Evolutionary conservation across 768 basidiomycete genomes (phyloP), one percentile per base, ranked within the genome.

Genomic region (Pleurotus ostreatus): DNA sequence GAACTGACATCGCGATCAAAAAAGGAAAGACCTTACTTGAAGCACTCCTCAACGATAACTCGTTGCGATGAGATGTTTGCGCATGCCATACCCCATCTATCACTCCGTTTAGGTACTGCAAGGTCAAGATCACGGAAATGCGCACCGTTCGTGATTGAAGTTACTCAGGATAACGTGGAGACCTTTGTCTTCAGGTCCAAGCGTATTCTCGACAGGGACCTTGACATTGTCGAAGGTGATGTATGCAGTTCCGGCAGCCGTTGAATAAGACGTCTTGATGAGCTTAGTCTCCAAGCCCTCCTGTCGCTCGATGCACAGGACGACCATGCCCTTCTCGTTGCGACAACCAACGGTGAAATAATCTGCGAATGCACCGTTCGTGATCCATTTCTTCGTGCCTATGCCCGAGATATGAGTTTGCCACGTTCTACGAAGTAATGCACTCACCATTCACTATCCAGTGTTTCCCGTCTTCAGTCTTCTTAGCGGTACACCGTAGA

Each of bases 31-130:
- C 5, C 65, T 57, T 49, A 78, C 82, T 88, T 89, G 61, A 91
- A 63, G 62, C 87, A 89, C 63, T 92, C 88, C 68, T 91, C 89
- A 37, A 89, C 81, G 49, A 89, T 78, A 20, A 71, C 46, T 16
- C 91, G 78, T 60, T 88, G 86, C 20, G 73, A 68, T 39, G 80
- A 74, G 16, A 83, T 74, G 51, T 75, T 79, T 15, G 74, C 70
- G 49, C 81, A 79, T 61, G 76, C 79, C 84, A 89, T 88, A 37
- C 82, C 84, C 88, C 88, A 90, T 61, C 73, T 73, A 30, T 5
- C 37, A 38, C 40, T 44, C 5, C 20, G n/a, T 5, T 9, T 34
- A 51, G 11, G 11, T 9, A 44, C 9, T 22, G 46, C 38, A 48
- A n/a, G 16, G 9, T 38, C 15, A 18, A 22, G 9, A 46, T 8